Evolutionary conservation across 2,329 filamentous ascomycete genomes (phyloP), one percentile per base, ranked within the genome.

Genomic region (Fusarium pseudocircinatum): DNA sequence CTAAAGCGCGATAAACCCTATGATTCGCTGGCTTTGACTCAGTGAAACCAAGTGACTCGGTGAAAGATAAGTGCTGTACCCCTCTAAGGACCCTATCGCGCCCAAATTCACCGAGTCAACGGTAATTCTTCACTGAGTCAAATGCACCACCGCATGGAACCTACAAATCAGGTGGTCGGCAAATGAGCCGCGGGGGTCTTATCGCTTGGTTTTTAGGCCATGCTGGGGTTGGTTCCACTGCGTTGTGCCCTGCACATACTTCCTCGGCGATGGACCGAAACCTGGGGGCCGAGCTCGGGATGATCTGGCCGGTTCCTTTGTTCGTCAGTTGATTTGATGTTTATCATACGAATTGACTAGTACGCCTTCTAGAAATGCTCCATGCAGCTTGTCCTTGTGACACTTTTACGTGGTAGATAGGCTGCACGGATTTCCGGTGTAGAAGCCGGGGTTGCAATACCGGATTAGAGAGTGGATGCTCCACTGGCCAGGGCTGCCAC

Each of bases 1-100:
- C 67, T 50, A 63, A 63, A 62, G 66, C 67, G 65, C 59, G 65
- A 59, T 65, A 70, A 65, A 11, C 16, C 7, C 18, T 15, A 26
- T 71, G 67, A 71, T 67, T 61, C 43, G 67, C 18, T 26, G 16
- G 3, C 30, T 26, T 72, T 73, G 70, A 73, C 70, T 73, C 70
- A 70, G 70, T 73, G 70, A 73, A 73, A 67, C 47, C 10, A 39
- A 67, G 54, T 71, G 69, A 71, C 69, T 71, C 69, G 68, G 69
- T 71, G 69, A 71, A 72, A 68, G 68, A 71, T 56, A 70, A 54
- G 58, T 26, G 20, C 46, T 32, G 15, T n/a, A 32, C 28, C n/a
- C n/a, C 20, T 28, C 26, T 3, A 46, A 15, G 26, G 26, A 39
- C 39, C 40, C 43, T 67, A 52, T 72, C 40, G 46, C 59, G 30